phyloP scores from a whole-genome alignment of 1,284 basidiomycete genomes.

The Cutaneotrichosporon cavernicola region DNA sequence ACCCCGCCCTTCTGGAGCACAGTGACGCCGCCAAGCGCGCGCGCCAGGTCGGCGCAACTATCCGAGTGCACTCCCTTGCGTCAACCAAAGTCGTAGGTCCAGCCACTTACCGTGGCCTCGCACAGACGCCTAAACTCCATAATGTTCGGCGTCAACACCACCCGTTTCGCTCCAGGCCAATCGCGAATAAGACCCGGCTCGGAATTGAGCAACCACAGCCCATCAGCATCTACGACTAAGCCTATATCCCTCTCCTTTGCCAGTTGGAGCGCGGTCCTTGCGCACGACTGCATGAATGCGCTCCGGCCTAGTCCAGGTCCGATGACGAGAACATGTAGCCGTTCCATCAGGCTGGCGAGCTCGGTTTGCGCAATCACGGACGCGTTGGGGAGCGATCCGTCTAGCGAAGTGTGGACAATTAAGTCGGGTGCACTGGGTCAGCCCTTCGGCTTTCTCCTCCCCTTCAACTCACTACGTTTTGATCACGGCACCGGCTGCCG shows the following conservation, averaged over 20 bases:
- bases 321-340: slow-evolving; percentile 87
- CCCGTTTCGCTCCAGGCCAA: slow-evolving; percentile 46
- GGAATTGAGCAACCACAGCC: slow-evolving; percentile 49
- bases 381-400: slow-evolving; percentile 28
- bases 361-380: slow-evolving; percentile 50
- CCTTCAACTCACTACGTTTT: slow-evolving; percentile 68
- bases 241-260: slow-evolving; percentile 68
- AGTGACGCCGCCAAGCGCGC: slow-evolving; percentile 76
- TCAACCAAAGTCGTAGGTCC: neutral
- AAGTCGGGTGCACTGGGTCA: slow-evolving; percentile 63
- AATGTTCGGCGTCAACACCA: slow-evolving; percentile 81
- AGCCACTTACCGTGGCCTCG: slow-evolving; percentile 63
- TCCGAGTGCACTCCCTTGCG: slow-evolving; percentile 56
- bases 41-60: slow-evolving; percentile 65
- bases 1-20: slow-evolving; percentile 84
- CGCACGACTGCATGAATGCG: slow-evolving; percentile 78
- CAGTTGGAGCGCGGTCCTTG: slow-evolving; percentile 55
- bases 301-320: slow-evolving; percentile 91
- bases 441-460: neutral
- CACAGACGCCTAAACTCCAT: slow-evolving; percentile 87
- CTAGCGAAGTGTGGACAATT: slow-evolving; percentile 90
- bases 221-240: slow-evolving; percentile 91
- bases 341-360: slow-evolving; percentile 68
- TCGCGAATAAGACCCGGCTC: slow-evolving; percentile 73
- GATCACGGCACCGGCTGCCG: slow-evolving; percentile 82